Evolutionary conservation across 441 rosid species (phyloP), one percentile per base, ranked within the genome.

Genomic region (Biscutella auriculata): DNA sequence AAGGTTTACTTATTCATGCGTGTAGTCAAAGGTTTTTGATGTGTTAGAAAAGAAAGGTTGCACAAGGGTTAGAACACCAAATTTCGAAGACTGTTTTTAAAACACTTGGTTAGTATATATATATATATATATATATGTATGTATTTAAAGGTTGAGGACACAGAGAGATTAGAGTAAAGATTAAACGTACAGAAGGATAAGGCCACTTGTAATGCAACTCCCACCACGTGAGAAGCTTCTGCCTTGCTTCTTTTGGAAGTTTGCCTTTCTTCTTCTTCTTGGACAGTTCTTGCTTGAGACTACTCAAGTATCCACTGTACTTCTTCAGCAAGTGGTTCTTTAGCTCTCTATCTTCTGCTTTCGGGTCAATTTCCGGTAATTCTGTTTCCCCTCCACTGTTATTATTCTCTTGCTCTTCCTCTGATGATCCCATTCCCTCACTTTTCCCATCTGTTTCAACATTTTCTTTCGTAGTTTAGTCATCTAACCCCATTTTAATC

Each of bases 141-240:
- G 17, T 45, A 32, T 3, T 42, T 30, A 52, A 28, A 11, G 8
- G 1, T 0, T 23, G n/a, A 48, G 37, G 8, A 23, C 33, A 53
- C n/a, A 37, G 11, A 34, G 71, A 60, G 49, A 60, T 46, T 3
- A 34, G 41, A 57, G 56, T 35, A 34, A 10, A n/a, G 2, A 10
- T 46, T 17, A 46, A 39, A 74, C 79, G 35, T 72, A 91, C 98
- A 59, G 98, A 88, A 57, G 98, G 98, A 73, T 92, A 92, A 6
- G 98, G 98, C 98, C 98, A 92, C 70, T 86, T 88, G 78, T 88
- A 92, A 76, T 92, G 98, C 25, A 92, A 70, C 65, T 88, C 98
- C 98, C 98, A 92, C 98, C 98, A 92, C 59, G 73, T 80, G 25
- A 92, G 94, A 37, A 92, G 84, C 82, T 88, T 92, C 79, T 92